Evolutionary conservation across 2,329 filamentous ascomycete genomes (phyloP), one percentile per base, ranked within the genome.

Genomic region (Lachnellula arida): DNA sequence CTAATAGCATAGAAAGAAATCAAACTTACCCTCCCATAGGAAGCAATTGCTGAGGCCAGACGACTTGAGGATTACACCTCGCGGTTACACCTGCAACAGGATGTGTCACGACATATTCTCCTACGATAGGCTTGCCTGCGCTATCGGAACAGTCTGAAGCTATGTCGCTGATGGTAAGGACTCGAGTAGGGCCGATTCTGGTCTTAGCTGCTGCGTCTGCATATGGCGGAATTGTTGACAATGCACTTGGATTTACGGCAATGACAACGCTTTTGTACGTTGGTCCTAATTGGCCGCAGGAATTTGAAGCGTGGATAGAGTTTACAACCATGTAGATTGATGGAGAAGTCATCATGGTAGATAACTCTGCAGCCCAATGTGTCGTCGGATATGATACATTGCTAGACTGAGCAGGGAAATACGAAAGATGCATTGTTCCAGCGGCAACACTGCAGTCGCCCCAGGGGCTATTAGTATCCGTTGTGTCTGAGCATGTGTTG

Each of bases 241-340:
- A 69, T 49, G 73, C 61, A 55, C 66, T 58, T 0, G 73, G 63
- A 49, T 72, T 59, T 19, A 73, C 58, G 1, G 67, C 60, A 48
- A 72, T 67, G 12, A 74, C 62, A 57, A 64, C 58, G 39, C 56
- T 66, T 2, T 63, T 62, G 48, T 68, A 71, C 0, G 67, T 63
- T 5, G 72, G 72, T 0, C 71, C 71, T 1, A 59, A 59, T 15
- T 61, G 58, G 46, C 67, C 68, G 9, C 63, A 55, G 5, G 65
- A 59, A 60, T 74, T 74, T 60, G 60, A 66, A 32, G 70, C 72
- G 17, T 55, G 62, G 5, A 71, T 66, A n/a, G 70, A 71, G 17
- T 70, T 68, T 54, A 74, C 68, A 19, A 71, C 51, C 60, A 74
- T 65, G 60, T 74, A 74, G 35, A 74, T 69, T 6, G 72, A 73